A percentile compares a stretch with the other conserved stretches of the same genome.
Conservation (phyloP, 331 rosid genomes). For the Pyracantha coccinea region DNA sequence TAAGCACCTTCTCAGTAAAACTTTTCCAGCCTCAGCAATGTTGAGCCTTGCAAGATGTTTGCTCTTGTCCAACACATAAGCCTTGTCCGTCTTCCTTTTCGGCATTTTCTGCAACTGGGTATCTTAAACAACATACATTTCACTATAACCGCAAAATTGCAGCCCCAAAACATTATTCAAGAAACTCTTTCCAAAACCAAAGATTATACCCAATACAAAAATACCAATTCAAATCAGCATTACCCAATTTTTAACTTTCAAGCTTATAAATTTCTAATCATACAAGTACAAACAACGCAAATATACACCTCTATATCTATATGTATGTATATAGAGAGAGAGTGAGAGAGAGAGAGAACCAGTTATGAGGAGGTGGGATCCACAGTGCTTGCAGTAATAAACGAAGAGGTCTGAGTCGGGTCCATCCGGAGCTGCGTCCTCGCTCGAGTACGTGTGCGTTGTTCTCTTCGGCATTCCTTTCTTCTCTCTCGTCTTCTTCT, state of each 20-base stretch:
- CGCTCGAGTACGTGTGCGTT: conserved; percentile 96
- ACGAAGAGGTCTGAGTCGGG: conserved; percentile 94
- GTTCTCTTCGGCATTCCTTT: conserved; percentile 86
- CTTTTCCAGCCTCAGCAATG: conserved; percentile 70
- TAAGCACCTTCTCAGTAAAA: conserved; percentile 62
- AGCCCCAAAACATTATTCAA: background rate
- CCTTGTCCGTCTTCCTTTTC: conserved; percentile 81
- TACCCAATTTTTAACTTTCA: background rate
- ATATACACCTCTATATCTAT: background rate
- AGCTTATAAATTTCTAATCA: background rate
- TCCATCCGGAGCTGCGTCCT: conserved; percentile 91
- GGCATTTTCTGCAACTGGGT: conserved; percentile 98
- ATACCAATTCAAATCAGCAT: background rate
- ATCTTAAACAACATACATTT: conserved; percentile 43
- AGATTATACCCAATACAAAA: background rate
- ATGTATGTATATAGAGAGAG: no score
- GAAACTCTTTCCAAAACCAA: background rate
- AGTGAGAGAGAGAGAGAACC: conserved; percentile 21
- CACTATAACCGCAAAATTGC: conserved; percentile 10
- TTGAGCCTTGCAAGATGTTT: conserved; percentile 91
- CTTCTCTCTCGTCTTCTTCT: background rate
- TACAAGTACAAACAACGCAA: background rate
- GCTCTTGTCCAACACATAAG: conserved; percentile 74
- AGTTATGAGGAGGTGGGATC: conserved; percentile 87
- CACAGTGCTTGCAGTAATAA: conserved; percentile 94